phyloP scores from a whole-genome alignment of 2,329 filamentous ascomycete genomes.

The Sordariomycetes sp. region DNA sequence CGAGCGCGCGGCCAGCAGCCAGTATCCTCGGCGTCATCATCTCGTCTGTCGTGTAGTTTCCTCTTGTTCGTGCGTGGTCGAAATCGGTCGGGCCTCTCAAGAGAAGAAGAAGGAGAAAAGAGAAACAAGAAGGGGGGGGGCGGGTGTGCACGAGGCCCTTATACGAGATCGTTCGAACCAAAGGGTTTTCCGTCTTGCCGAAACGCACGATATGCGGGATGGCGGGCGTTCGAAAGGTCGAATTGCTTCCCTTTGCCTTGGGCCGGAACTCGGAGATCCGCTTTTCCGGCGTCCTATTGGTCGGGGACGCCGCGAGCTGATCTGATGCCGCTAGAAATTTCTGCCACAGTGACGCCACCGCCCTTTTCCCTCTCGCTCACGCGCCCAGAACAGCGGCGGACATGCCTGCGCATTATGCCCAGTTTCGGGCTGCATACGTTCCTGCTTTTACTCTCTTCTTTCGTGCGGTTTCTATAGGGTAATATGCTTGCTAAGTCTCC shows the following conservation, averaged over 20 bases:
- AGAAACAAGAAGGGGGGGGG: background rate
- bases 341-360: background rate
- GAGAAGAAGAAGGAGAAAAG: background rate
- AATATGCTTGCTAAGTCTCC: background rate
- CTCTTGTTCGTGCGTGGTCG: background rate
- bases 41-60: background rate
- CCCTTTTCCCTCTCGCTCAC: background rate
- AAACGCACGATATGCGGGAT: background rate
- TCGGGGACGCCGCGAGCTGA: background rate
- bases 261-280: background rate
- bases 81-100: slow-evolving; percentile 2
- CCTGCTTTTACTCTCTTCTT: too few relatives aligned
- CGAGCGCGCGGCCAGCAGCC: slow-evolving; percentile 16
- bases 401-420: background rate
- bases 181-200: too few relatives aligned
- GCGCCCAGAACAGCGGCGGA: background rate
- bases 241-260: background rate
- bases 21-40: slow-evolving; percentile 7
- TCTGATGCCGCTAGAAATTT: background rate
- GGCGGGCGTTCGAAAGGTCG: background rate
- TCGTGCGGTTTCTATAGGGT: background rate
- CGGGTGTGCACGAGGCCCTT: background rate
- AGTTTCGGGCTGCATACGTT: background rate
- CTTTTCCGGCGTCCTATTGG: background rate
- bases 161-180: too few relatives aligned